phyloP scores from a whole-genome alignment of 352 stramenopile species.

The Peronospora destructor region DNA sequence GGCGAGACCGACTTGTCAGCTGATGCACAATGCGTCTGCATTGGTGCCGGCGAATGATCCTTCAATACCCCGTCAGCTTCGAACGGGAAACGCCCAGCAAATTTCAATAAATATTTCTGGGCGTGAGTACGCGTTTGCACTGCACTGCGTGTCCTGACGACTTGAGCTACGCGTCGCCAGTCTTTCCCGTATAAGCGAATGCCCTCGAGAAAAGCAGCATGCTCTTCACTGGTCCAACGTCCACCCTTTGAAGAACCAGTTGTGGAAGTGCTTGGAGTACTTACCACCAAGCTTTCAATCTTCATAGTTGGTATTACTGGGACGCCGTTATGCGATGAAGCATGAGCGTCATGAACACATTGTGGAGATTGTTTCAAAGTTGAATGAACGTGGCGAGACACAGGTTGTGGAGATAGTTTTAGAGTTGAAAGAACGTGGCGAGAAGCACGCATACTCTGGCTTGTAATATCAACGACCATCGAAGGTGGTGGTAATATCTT shows the following conservation, averaged over 20 bases:
- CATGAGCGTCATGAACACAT: constrained; percentile 5
- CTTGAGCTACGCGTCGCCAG: constrained; percentile 76
- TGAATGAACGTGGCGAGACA: constrained; percentile 13
- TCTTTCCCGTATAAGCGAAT: constrained; percentile 85
- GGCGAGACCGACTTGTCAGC: constrained; percentile 4
- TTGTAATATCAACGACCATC: constrained; percentile 10
- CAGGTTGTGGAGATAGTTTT: constrained; percentile 25
- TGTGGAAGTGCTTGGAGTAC: constrained; percentile 12
- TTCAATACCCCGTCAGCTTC: constrained; percentile 44
- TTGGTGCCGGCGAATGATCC: constrained; percentile 22
- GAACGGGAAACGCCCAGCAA: constrained; percentile 74
- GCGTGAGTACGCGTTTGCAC: constrained; percentile 86
- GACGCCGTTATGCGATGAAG: constrained; percentile 6
- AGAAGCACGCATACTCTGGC: constrained; percentile 5
- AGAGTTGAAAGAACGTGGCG: constrained; percentile 12
- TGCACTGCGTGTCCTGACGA: constrained; percentile 76
- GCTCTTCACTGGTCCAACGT: constrained; percentile 84
- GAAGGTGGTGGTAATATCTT: constrained; percentile 34
- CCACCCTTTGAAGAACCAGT: constrained; percentile 58
- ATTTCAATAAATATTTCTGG: constrained; percentile 91
- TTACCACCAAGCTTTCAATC: constrained; percentile 24
- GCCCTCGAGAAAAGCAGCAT: constrained; percentile 78
- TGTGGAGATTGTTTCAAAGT: constrained; percentile 23
- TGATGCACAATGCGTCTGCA: constrained; percentile 8
- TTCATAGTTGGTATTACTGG: constrained; percentile 22